Percentiles rank a stretch among this genome's conserved stretches.
These are phyloP conservation scores for Lablab purpureus DNA, from an alignment of 306 rosid species.

Conservation along the genomic window DNA sequence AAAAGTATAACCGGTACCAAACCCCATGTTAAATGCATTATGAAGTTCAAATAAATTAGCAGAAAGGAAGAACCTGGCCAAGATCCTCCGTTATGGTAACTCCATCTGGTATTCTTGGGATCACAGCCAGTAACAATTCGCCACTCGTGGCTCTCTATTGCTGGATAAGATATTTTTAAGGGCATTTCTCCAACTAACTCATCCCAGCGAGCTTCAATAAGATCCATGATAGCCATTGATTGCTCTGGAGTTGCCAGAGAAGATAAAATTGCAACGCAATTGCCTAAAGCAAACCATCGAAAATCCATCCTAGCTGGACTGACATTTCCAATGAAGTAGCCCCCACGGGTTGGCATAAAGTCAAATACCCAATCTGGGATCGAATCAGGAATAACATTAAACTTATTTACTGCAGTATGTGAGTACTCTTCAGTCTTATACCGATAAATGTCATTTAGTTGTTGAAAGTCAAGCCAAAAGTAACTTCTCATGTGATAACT, in stretches of 20 bases:
- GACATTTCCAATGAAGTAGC: conserved; percentile 91
- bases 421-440: conserved; percentile 96
- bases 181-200: conserved; percentile 98
- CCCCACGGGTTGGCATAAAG: conserved; percentile 91
- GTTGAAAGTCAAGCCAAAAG: conserved; percentile 96
- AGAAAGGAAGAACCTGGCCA: conserved; percentile 87
- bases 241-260: conserved; percentile 93
- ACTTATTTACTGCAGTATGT: conserved; percentile 94
- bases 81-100: conserved; percentile 96
- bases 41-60: conserved; percentile 16
- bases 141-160: conserved; percentile 94
- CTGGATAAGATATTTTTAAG: conserved; percentile 81
- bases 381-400: conserved; percentile 93
- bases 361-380: conserved; percentile 95
- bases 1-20: neutral
- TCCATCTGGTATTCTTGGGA: conserved; percentile 97
- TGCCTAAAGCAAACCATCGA: conserved; percentile 92
- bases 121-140: conserved; percentile 89
- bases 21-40: conserved; percentile 29
- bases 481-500: conserved; percentile 88
- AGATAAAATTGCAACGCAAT: conserved; percentile 85
- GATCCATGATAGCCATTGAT: conserved; percentile 94
- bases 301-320: conserved; percentile 99
- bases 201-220: conserved; percentile 93
- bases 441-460: conserved; percentile 87